Conservation (phyloP, 306 rosid species). For the Sindora glabra region DNA sequence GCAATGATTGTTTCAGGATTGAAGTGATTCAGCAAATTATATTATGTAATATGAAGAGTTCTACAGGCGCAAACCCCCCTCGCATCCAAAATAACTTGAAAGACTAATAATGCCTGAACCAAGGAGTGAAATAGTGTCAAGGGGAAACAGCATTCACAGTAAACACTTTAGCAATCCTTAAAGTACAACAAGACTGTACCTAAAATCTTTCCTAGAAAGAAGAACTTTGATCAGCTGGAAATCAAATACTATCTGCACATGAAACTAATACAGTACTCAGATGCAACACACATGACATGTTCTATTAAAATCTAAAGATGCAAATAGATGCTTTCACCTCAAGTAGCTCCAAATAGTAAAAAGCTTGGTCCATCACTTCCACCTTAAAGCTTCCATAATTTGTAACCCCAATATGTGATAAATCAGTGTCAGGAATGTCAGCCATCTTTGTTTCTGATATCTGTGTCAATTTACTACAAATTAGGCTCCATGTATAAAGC, state of each 20-base stretch:
- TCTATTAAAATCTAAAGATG: slow-evolving; percentile 11
- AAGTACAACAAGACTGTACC: slow-evolving; percentile 39
- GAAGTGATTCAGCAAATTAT: neutral
- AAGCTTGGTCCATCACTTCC: slow-evolving; percentile 87
- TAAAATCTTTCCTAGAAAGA: slow-evolving; percentile 66
- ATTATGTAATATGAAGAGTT: neutral
- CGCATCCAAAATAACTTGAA: too few species aligned
- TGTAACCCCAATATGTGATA: slow-evolving; percentile 64
- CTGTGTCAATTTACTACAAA: slow-evolving; percentile 42
- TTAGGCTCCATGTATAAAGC: too few species aligned
- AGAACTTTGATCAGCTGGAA: slow-evolving; percentile 73
- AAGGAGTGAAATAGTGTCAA: too few species aligned
- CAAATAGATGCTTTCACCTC: slow-evolving; percentile 52
- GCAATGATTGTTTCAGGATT: neutral
- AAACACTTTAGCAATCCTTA: neutral
- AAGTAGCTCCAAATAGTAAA: slow-evolving; percentile 84
- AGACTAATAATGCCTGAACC: too few species aligned
- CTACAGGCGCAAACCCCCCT: neutral
- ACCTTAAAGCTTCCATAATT: slow-evolving; percentile 68
- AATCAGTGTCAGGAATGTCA: slow-evolving; percentile 82
- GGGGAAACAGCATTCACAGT: too few species aligned
- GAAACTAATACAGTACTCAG: slow-evolving; percentile 19
- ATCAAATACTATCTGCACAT: slow-evolving; percentile 83
- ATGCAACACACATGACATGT: slow-evolving; percentile 7
- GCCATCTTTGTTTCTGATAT: slow-evolving; percentile 76